phyloP scores from a whole-genome alignment of 805 yeast species.

The Ogataea trehalophila region DNA sequence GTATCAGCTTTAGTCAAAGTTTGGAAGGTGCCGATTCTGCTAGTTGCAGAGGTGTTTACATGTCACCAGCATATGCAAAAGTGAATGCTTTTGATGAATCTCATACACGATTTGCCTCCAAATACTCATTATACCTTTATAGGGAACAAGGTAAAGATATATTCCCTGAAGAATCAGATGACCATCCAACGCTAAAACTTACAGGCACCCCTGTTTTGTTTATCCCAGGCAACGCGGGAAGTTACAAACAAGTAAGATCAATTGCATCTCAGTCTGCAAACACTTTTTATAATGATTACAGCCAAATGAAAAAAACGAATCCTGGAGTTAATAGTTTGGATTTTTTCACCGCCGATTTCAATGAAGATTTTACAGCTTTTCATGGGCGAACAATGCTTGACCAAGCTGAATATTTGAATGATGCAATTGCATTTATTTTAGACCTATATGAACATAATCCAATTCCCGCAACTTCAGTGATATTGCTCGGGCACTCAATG shows the following conservation, averaged over 20 bases:
- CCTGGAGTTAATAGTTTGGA: slow-evolving; percentile 52
- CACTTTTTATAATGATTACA: slow-evolving; percentile 38
- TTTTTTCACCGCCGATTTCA: slow-evolving; percentile 88
- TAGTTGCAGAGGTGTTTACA: slow-evolving; percentile 60
- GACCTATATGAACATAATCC: slow-evolving; percentile 47
- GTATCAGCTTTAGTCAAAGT: slow-evolving; percentile 23
- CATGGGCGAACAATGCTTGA: slow-evolving; percentile 92
- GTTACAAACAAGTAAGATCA: slow-evolving; percentile 83
- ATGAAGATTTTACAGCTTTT: slow-evolving; percentile 93
- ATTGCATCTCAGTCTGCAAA: slow-evolving; percentile 80
- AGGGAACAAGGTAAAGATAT: slow-evolving; percentile 73
- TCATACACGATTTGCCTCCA: slow-evolving; percentile 66
- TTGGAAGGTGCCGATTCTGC: slow-evolving; percentile 44
- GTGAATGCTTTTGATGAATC: slow-evolving; percentile 67
- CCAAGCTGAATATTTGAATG: slow-evolving; percentile 90
- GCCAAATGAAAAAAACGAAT: slow-evolving; percentile 23
- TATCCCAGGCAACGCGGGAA: slow-evolving; percentile 98
- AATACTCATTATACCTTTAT: slow-evolving; percentile 80
- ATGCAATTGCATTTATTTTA: slow-evolving; percentile 75
- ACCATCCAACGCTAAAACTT: slow-evolving; percentile 18
- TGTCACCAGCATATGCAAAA: slow-evolving; percentile 82
- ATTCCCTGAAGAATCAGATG: slow-evolving; percentile 40
- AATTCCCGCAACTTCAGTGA: slow-evolving; percentile 49
- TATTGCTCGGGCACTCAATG: slow-evolving; percentile 90
- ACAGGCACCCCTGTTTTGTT: slow-evolving; percentile 86